A percentile compares a stretch with the other conserved stretches of the same genome.
Evolutionary conservation across 2,329 filamentous ascomycete genomes (phyloP).

Genomic region (Botrytis aclada): DNA sequence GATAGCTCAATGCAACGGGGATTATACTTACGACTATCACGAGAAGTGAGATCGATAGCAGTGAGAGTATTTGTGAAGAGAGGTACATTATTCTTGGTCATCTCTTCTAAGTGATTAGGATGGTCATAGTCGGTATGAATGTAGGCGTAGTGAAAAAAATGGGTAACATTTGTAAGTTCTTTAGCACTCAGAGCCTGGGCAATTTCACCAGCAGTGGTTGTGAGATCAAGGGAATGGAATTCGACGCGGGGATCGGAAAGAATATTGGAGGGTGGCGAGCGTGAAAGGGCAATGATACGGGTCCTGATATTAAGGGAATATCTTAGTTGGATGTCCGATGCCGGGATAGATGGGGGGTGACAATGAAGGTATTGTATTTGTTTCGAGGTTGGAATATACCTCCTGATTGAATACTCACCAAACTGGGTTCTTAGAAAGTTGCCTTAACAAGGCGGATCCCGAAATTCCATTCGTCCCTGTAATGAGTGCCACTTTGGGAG

Average conservation of each 20-base stretch:
- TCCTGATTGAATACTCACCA: neutral
- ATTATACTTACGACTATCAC: neutral
- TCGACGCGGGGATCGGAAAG: neutral
- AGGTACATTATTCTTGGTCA: neutral
- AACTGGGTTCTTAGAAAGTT: neutral
- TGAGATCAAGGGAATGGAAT: constrained; percentile 9
- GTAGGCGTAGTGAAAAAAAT: constrained; percentile 16
- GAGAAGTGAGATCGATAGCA: neutral
- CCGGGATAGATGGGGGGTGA: neutral
- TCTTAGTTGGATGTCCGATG: neutral
- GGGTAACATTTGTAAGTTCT: neutral
- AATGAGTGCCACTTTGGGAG: constrained; percentile 7
- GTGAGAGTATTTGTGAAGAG: constrained; percentile 1
- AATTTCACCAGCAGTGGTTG: neutral
- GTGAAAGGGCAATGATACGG: constrained; percentile 6
- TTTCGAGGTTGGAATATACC: neutral
- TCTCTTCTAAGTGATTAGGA: neutral
- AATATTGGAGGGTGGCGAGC: neutral
- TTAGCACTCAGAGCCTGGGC: neutral
- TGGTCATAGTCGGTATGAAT: constrained; percentile 4
- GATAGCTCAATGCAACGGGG: neutral
- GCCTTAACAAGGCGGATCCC: constrained; percentile 3
- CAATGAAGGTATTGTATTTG: neutral
- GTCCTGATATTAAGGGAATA: neutral
- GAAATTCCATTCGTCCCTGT: constrained; percentile 14